Evolutionary conservation across 768 basidiomycete genomes (phyloP).

Genomic region (Termitomyces eurrhizus): DNA sequence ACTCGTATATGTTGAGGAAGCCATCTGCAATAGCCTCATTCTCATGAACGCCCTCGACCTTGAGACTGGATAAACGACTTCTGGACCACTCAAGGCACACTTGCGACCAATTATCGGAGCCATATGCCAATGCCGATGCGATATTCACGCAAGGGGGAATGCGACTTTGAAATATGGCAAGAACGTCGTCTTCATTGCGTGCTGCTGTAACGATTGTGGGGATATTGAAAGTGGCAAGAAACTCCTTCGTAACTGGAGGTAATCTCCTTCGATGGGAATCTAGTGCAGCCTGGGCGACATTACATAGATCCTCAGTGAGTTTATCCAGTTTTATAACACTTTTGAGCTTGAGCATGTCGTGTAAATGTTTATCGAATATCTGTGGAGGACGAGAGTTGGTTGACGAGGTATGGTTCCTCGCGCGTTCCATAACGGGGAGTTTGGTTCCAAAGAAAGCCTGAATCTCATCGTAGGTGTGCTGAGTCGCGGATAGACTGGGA

Average conservation of each 20-base stretch:
- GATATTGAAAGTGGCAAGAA: not conserved
- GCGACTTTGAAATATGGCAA: not conserved
- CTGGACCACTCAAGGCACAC: not conserved
- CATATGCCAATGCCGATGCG: slow-evolving; percentile 10
- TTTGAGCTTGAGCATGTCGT: slow-evolving; percentile 2
- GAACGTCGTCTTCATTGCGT: not conserved
- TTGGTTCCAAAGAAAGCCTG: not conserved
- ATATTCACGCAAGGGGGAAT: slow-evolving; percentile 1
- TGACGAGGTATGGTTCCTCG: not conserved
- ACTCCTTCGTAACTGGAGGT: not conserved
- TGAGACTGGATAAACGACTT: not conserved
- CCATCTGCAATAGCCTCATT: slow-evolving; percentile 11
- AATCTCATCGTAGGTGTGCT: not conserved
- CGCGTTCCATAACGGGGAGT: not conserved
- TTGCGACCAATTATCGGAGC: not conserved
- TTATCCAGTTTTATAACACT: not conserved
- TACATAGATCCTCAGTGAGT: not conserved
- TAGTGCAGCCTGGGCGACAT: not conserved
- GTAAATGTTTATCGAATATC: slow-evolving; percentile 7
- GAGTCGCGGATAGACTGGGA: not conserved
- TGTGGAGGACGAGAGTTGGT: slow-evolving; percentile 2
- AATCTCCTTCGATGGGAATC: not conserved
- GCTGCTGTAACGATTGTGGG: not conserved
- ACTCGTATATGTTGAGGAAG: slow-evolving; percentile 2
- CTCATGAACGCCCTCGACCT: not conserved